Conservation (phyloP, 495 filamentous ascomycete genomes). For the Oidiodendron maius region DNA sequence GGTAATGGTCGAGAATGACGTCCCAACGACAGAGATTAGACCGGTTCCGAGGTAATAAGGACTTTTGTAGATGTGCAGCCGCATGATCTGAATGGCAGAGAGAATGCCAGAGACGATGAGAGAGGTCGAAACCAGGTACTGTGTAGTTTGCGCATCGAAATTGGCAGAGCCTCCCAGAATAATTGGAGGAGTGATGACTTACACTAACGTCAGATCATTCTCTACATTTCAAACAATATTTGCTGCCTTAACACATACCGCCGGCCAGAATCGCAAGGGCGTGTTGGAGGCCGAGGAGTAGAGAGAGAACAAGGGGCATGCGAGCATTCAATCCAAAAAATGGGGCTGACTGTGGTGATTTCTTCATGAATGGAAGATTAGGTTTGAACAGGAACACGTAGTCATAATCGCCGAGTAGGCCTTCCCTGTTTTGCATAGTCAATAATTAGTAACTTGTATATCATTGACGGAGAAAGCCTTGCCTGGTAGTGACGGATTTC, state of each 20-base stretch:
- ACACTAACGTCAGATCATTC: too few species aligned
- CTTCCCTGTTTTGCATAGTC: too few species aligned
- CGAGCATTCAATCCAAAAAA: constrained; percentile 85
- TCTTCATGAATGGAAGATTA: constrained; percentile 77
- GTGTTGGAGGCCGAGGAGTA: constrained; percentile 69
- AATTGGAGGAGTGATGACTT: constrained; percentile 61
- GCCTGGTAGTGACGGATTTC: too few species aligned
- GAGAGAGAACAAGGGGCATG: constrained; percentile 73
- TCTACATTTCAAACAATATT: too few species aligned
- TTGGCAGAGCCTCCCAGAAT: constrained; percentile 67
- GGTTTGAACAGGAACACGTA: constrained; percentile 67
- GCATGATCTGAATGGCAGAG: constrained; percentile 73
- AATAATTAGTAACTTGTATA: too few species aligned
- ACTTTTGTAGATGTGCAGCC: constrained; percentile 75
- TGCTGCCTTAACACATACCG: too few species aligned
- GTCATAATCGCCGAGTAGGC: too few species aligned
- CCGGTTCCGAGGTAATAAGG: constrained; percentile 84
- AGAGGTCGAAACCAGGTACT: constrained; percentile 86
- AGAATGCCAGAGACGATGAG: constrained; percentile 81
- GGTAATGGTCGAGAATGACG: constrained; percentile 82
- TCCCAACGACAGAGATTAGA: constrained; percentile 84
- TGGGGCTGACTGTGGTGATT: constrained; percentile 54
- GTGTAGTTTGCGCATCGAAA: constrained; percentile 49
- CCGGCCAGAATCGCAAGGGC: constrained; percentile 6
- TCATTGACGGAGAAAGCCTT: too few species aligned